Evolutionary conservation across 305 asterid genomes (phyloP), one percentile per base, ranked within the genome.

Genomic region (Striga hermonthica): DNA sequence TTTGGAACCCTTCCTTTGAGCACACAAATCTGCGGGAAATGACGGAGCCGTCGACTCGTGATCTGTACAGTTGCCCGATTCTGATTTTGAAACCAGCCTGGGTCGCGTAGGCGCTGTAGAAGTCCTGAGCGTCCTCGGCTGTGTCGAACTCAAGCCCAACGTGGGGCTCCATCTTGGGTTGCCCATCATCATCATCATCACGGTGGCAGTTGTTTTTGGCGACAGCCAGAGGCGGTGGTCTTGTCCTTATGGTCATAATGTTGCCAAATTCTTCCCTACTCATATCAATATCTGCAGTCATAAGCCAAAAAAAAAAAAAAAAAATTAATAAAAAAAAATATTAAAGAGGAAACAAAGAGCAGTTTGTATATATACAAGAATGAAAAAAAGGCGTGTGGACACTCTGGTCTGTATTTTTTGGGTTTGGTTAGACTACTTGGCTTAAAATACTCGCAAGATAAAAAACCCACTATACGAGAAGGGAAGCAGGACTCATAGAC

Each of bases 21-120:
- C 98, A 92, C 52, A 92, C 98, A 37, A 76, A 89, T 78, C 96
- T 81, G 15, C 98, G 75, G 28, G 98, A 92, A 54, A 92, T 79
- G 44, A 92, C 96, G 54, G 93, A 71, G 53, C 98, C 98, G 40
- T 92, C 97, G 55, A 78, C 79, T 62, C 97, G 72, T 60, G 98
- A 92, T 73, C 98, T 79, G 66, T 89, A 92, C n/a, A 92, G 86
- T 85, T 92, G 98, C 47, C 98, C 98, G 39, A 89, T 87, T 75
- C 98, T 80, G 59, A 92, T 89, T 71, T 81, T 87, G 77, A 92
- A 92, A 65, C 97, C 98, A 15, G 72, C 64, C 53, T 80, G 89
- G 12, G 90, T 72, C 50, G 96, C 97, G 40, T 92, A 87, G 3
- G 75, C 48, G 72, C 72, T 87, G 76, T 92, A 89, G 62, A 84